Percentiles rank a stretch among this genome's conserved stretches.
Evolutionary conservation across 1,284 basidiomycete species (phyloP).

Genomic region (Schizophyllum commune): DNA sequence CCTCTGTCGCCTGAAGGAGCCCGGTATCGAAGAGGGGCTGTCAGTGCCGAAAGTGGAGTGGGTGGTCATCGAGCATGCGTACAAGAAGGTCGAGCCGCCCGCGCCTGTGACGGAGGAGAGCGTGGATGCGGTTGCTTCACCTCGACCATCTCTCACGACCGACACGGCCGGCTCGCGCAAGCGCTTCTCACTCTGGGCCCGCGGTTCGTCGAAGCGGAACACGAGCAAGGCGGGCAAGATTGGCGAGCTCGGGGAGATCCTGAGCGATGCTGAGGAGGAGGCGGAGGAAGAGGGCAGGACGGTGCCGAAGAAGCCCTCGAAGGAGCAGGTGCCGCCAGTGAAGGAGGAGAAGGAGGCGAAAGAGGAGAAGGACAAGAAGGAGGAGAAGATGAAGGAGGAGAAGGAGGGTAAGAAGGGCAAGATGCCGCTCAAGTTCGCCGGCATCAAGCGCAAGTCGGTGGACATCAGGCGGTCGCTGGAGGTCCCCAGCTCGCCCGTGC

Average conservation of each 20-base stretch:
- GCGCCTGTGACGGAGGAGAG: slow-evolving; percentile 7
- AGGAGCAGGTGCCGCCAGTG: not conserved
- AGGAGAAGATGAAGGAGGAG: slow-evolving; percentile 13
- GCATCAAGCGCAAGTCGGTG: not conserved
- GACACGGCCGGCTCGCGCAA: slow-evolving; percentile 36
- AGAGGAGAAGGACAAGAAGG: slow-evolving; percentile 13
- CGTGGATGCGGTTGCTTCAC: slow-evolving; percentile 28
- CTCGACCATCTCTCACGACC: slow-evolving; percentile 41
- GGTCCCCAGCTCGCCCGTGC: slow-evolving; percentile 17
- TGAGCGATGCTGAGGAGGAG: slow-evolving; percentile 41
- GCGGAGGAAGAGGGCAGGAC: not conserved
- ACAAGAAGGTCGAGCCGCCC: slow-evolving; percentile 13
- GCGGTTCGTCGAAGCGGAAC: slow-evolving; percentile 23
- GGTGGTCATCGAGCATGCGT: slow-evolving; percentile 56
- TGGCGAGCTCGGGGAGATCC: slow-evolving; percentile 60
- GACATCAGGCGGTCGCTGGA: slow-evolving; percentile 9
- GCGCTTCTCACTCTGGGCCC: slow-evolving; percentile 40
- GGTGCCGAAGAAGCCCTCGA: no score
- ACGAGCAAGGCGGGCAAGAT: slow-evolving; percentile 29
- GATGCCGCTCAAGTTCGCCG: not conserved
- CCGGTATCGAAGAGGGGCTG: slow-evolving; percentile 16
- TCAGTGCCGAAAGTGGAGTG: slow-evolving; percentile 36
- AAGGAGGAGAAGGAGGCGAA: slow-evolving; percentile 16
- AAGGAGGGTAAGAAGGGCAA: slow-evolving; percentile 4
- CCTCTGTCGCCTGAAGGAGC: slow-evolving; percentile 52